These are phyloP conservation scores for Uromyces viciae-fabae DNA, from an alignment of 1,284 basidiomycete species.

Conservation along the genomic window DNA sequence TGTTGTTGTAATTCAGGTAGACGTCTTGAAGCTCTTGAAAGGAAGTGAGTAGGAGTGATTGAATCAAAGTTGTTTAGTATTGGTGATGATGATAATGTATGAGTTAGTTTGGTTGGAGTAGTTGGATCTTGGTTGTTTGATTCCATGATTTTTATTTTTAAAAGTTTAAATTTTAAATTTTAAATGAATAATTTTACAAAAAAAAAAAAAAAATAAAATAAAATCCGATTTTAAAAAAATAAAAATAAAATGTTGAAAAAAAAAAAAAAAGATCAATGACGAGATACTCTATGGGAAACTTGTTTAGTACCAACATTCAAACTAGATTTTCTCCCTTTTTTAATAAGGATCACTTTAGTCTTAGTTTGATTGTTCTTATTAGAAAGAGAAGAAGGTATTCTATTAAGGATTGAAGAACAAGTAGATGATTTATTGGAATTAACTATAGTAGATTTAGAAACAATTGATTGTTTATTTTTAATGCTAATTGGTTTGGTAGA, in stretches of 20 bases:
- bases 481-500: neutral
- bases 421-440: neutral
- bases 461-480: neutral
- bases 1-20: conserved; percentile 40
- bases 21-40: conserved; percentile 29
- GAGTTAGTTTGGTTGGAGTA: neutral
- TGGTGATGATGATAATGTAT: too few relatives aligned
- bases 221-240: too few relatives aligned
- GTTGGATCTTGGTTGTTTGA: neutral
- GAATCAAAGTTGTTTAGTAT: too few relatives aligned
- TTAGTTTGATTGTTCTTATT: too few relatives aligned
- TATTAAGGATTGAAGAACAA: neutral
- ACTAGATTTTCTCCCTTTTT: neutral
- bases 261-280: neutral
- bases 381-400: too few relatives aligned
- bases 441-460: too few relatives aligned
- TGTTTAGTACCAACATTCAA: neutral
- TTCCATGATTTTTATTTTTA: too few relatives aligned
- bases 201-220: too few relatives aligned
- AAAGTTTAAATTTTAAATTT: too few relatives aligned
- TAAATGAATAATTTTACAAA: neutral
- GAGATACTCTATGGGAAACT: neutral
- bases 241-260: neutral
- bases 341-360: too few relatives aligned
- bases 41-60: conserved; percentile 30